Conservation (phyloP, 345 rosid genomes). For the Gossypium herbaceum region DNA sequence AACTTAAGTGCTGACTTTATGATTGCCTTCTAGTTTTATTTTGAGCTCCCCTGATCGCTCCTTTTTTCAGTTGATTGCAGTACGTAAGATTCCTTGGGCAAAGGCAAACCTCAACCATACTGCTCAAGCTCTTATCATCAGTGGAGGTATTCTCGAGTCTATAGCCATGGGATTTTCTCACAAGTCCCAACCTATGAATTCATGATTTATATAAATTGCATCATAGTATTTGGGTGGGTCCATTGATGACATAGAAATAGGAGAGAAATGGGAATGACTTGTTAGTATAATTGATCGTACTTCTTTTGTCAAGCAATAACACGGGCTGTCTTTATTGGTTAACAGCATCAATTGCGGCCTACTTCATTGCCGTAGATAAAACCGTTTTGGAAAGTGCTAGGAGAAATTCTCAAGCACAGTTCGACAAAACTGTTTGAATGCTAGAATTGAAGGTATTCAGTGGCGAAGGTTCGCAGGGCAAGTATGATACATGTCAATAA, state of each 20-base stretch:
- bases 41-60: neutral
- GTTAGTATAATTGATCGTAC: neutral
- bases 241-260: neutral
- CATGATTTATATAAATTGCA: neutral
- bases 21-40: neutral
- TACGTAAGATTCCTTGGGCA: slow-evolving; percentile 66
- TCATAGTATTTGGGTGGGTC: neutral
- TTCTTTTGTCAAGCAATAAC: neutral
- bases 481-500: neutral
- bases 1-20: neutral
- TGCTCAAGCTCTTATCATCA: slow-evolving; percentile 67
- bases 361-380: slow-evolving; percentile 62
- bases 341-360: slow-evolving; percentile 56
- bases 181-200: neutral
- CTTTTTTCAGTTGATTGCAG: slow-evolving; percentile 41
- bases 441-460: neutral
- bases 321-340: neutral
- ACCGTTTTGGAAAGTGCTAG: slow-evolving; percentile 55
- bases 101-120: slow-evolving; percentile 67
- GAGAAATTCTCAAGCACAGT: slow-evolving; percentile 32
- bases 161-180: neutral
- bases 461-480: neutral
- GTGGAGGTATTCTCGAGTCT: slow-evolving; percentile 39
- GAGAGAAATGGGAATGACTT: neutral
- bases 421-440: slow-evolving; percentile 26